These are phyloP conservation scores for Salinomyces thailandicus DNA, from an alignment of 2,329 filamentous ascomycete genomes.

Conservation along the genomic window DNA sequence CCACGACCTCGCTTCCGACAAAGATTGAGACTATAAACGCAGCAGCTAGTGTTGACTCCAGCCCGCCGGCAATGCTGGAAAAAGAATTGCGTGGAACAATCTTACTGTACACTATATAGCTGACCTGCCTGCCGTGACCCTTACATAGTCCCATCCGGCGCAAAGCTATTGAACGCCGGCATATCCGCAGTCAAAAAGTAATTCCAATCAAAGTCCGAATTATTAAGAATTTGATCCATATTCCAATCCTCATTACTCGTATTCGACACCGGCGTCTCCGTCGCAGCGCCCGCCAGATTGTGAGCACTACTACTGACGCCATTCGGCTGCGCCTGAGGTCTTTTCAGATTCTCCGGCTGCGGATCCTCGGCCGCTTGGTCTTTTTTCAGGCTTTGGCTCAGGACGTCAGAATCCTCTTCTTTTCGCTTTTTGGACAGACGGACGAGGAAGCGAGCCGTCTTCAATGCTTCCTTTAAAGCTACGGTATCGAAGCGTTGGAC, in stretches of 20 bases:
- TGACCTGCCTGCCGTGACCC: too few species aligned
- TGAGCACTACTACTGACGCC: not conserved
- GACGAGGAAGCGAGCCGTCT: conserved; percentile 45
- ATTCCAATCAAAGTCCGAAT: conserved; percentile 25
- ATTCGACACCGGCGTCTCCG: conserved; percentile 12
- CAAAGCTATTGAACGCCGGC: conserved; percentile 22
- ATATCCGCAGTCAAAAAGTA: conserved; percentile 24
- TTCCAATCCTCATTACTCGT: conserved; percentile 25
- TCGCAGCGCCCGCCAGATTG: not conserved
- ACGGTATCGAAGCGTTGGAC: conserved; percentile 22
- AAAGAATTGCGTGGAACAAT: too few species aligned
- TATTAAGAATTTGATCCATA: conserved; percentile 20
- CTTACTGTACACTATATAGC: too few species aligned
- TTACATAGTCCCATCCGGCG: conserved; percentile 25
- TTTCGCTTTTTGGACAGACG: conserved; percentile 43
- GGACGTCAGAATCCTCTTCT: conserved; percentile 32
- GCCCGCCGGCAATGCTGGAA: too few species aligned
- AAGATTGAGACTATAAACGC: too few species aligned
- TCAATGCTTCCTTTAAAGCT: conserved; percentile 41
- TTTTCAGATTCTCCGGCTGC: conserved; percentile 11
- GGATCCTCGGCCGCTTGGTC: conserved; percentile 10
- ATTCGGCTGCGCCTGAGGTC: not conserved
- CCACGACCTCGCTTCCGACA: too few species aligned
- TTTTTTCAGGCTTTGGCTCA: conserved; percentile 21
- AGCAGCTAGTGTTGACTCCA: too few species aligned